phyloP scores from a whole-genome alignment of 2,329 filamentous ascomycete species.

The Aureobasidium sp. region DNA sequence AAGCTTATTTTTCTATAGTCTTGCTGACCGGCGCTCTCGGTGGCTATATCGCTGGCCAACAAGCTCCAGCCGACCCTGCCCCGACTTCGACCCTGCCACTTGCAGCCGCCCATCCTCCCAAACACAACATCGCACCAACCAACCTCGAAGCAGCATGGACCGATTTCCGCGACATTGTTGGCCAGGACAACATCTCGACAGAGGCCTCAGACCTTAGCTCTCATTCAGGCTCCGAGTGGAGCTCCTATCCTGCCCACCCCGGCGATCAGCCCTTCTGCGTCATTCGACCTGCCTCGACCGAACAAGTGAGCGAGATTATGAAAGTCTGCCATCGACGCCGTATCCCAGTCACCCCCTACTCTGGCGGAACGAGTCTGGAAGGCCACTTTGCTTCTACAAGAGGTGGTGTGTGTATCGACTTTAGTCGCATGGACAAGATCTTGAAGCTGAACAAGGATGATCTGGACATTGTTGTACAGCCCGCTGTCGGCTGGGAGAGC shows the following conservation, averaged over 20 bases:
- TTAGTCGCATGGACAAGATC: constrained; percentile 77
- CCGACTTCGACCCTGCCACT: constrained; percentile 53
- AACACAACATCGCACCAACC: constrained; percentile 49
- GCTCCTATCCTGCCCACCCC: constrained; percentile 41
- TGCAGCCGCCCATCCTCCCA: constrained; percentile 38
- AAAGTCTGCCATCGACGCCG: constrained; percentile 73
- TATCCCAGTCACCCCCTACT: constrained; percentile 82
- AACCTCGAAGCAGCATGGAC: constrained; percentile 59
- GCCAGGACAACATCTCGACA: constrained; percentile 57
- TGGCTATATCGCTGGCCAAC: constrained; percentile 50
- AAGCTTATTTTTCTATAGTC: constrained; percentile 37
- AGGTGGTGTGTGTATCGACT: constrained; percentile 80
- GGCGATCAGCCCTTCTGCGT: constrained; percentile 51
- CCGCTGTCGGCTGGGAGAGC: constrained; percentile 76
- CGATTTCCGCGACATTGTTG: constrained; percentile 55
- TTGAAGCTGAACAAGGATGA: constrained; percentile 66
- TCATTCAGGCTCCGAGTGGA: constrained; percentile 58
- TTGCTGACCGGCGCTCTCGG: constrained; percentile 44
- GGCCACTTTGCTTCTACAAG: constrained; percentile 79
- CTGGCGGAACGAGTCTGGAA: constrained; percentile 81
- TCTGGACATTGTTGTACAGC: constrained; percentile 50
- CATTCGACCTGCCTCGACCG: constrained; percentile 68
- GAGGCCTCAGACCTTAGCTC: constrained; percentile 45
- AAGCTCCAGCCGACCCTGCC: constrained; percentile 38
- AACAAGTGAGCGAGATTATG: constrained; percentile 81